Evolutionary conservation across 768 basidiomycete species (phyloP), one percentile per base, ranked within the genome.

Genomic region (Leccinum obscurum): DNA sequence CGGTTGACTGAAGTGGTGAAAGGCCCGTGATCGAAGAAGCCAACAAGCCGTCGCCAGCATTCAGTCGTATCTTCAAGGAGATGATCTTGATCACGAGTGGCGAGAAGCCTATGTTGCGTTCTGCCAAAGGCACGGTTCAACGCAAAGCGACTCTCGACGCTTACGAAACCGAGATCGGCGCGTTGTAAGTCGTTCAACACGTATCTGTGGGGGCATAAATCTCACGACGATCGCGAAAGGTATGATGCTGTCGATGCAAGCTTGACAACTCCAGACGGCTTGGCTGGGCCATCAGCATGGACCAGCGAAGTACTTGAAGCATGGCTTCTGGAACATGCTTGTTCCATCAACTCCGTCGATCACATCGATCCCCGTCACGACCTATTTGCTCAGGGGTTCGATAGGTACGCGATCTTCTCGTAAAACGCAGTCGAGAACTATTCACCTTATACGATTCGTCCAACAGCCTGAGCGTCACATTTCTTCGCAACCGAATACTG

Each of bases 131-230:
- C 0, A 80, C 81, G 0, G 71, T 82, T 5, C 69, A 71, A 56
- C 75, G 78, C 32, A 80, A 78, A 57, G 73, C 71, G 8, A 70
- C 78, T 1, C 55, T 83, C 14, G 66, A 57, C 0, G 49, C 68
- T 0, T 86, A 85, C 60, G 70, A 70, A 5, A 48, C 70, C 7
- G 83, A 85, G 53, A 84, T 86, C 32, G 72, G 82, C 22, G 66
- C 66, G 17, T 52, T 85, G 78, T 84, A 67, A 66, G 75, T 65
- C 6, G 1, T 37, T 0, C 2, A n/a, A 10, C 1, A 11, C 1
- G 5, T 39, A 1, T 46, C 46, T 30, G 4, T 2, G 14, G 7
- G 35, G 34, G 2, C 4, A 13, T n/a, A 14, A 0, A 4, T 14
- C 26, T 48, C 1, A 46, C 7, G 15, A 39, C 5, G 15, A 7